These are phyloP conservation scores for Sclerotiophoma versabilis DNA, from an alignment of 2,329 filamentous ascomycete species.

Conservation along the genomic window DNA sequence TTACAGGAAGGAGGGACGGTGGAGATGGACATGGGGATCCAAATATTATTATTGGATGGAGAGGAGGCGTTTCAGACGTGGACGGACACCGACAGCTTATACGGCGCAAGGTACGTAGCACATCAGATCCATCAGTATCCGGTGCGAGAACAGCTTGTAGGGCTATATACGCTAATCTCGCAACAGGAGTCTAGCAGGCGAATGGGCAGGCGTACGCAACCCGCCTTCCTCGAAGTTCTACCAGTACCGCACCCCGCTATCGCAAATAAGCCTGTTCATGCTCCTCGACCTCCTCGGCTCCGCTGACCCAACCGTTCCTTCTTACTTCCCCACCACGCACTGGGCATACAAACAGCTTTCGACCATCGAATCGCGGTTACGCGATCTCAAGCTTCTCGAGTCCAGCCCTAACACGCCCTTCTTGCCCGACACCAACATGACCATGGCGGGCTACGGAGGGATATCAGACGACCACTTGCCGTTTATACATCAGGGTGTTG, in stretches of 20 bases:
- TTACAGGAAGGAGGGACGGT: constrained; percentile 61
- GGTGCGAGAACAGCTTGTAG: background rate
- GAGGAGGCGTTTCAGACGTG: constrained; percentile 90
- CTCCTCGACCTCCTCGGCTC: constrained; percentile 88
- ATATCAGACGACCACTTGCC: constrained; percentile 91
- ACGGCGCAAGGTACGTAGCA: constrained; percentile 74
- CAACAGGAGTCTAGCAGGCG: constrained; percentile 71
- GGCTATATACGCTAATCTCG: constrained; percentile 4
- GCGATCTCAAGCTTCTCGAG: constrained; percentile 70
- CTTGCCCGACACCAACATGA: constrained; percentile 52
- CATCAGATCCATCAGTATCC: background rate
- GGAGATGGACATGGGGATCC: constrained; percentile 81
- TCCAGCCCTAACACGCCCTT: constrained; percentile 62
- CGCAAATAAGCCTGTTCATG: constrained; percentile 85
- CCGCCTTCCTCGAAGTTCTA: constrained; percentile 69
- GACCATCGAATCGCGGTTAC: constrained; percentile 74
- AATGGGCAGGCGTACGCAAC: constrained; percentile 77
- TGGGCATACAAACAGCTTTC: constrained; percentile 89
- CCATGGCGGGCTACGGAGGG: constrained; percentile 38
- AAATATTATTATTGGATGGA: constrained; percentile 89
- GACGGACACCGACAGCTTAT: constrained; percentile 83
- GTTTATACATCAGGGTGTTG: constrained; percentile 85
- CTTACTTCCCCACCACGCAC: constrained; percentile 88
- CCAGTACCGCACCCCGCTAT: constrained; percentile 73
- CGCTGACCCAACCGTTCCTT: constrained; percentile 73